Conservation (phyloP, 257 asterid species). For the Fraxinus pennsylvanica region DNA sequence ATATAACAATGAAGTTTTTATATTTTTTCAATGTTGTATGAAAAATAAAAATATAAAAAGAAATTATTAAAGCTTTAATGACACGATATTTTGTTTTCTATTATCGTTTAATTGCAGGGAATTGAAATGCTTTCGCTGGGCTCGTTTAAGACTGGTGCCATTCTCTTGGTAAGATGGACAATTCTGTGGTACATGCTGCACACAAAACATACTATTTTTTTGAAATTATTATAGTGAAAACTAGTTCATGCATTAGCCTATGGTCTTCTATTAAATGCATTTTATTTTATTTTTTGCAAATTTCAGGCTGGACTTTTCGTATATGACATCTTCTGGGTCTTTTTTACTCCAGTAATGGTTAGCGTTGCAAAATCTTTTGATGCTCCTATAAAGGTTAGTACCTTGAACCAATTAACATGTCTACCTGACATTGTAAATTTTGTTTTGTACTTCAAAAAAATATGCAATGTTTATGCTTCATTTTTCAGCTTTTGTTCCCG, state of each 20-base stretch:
- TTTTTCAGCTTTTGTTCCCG: constrained; percentile 88
- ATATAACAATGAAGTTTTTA: no score
- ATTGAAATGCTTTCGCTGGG: constrained; percentile 98
- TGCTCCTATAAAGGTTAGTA: constrained; percentile 88
- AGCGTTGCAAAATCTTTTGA: constrained; percentile 95
- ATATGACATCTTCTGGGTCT: constrained; percentile 97
- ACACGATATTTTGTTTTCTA: no score
- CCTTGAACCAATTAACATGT: not conserved
- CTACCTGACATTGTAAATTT: constrained; percentile 8
- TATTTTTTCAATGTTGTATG: not conserved
- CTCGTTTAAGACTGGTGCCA: constrained; percentile 83
- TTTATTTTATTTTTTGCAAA: constrained; percentile 8
- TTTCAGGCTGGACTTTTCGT: constrained; percentile 90
- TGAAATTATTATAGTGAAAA: not conserved
- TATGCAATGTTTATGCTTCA: constrained; percentile 4
- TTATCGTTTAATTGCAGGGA: constrained; percentile 46
- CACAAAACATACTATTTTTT: not conserved
- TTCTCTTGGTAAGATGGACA: not conserved
- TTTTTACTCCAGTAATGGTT: constrained; percentile 97
- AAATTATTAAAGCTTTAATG: not conserved
- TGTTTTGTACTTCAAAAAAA: not conserved
- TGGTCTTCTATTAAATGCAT: constrained; percentile 7
- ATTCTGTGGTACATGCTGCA: not conserved
- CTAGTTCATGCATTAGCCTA: not conserved
- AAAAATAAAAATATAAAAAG: no score